Evolutionary conservation across 148 eudicot genomes (phyloP), one percentile per base, ranked within the genome.

Genomic region (Suaeda aralocaspica): DNA sequence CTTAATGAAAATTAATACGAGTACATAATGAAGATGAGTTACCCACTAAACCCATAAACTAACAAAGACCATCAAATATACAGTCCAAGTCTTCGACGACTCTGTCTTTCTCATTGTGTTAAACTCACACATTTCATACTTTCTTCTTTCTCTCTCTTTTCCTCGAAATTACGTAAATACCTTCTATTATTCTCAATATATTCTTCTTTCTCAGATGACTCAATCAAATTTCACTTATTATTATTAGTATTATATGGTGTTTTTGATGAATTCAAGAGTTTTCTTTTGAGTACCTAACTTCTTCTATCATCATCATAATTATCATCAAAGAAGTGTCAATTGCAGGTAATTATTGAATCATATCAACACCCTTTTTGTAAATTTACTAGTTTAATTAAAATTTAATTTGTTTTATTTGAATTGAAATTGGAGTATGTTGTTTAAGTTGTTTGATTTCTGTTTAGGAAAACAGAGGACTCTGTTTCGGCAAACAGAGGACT

Each of bases 41-140:
- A 36, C 41, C 5, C 41, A 36, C 5, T 36, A 4, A 4, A 36
- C 41, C 41, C 41, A 45, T 12, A 59, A 58, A 70, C 72, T 26
- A 55, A 42, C 72, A 50, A 67, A 7, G 36, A n/a, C 10, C 50
- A n/a, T 16, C 50, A n/a, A 64, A 26, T 44, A 8, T 21, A 48
- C 64, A 59, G n/a, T n/a, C n/a, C n/a, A n/a, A 77, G 73, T 72
- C 76, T 77, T 1, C 72, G 72, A 77, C 72, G 59, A 77, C 80
- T 77, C 80, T 70, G 62, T 69, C 44, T 42, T 21, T 10, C 21
- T 33, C 61, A 22, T 30, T 62, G 48, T 45, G 19, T 36, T 14
- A 26, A 64, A 65, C 56, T 45, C 33, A 36, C 51, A 61, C 58
- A n/a, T 50, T 60, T 30, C 48, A 10, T 15, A 36, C 28, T 39